phyloP scores from a whole-genome alignment of 768 basidiomycete species.

The Antrodiella citrinella region DNA sequence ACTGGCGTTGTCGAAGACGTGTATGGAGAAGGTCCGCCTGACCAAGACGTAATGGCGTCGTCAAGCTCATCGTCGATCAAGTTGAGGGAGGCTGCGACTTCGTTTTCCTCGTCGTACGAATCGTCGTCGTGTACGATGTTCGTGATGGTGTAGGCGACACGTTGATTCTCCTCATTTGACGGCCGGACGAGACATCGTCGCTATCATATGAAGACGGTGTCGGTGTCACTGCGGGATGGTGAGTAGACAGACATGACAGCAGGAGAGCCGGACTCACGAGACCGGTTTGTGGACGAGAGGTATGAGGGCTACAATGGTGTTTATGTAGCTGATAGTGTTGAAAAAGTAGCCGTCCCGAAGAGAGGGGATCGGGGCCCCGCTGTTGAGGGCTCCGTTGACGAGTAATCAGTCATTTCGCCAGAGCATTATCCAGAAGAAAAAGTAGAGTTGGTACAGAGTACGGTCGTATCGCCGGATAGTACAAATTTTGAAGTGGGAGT shows the following conservation, averaged over 20 bases:
- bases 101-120: constrained; percentile 35
- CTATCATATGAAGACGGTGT: constrained; percentile 37
- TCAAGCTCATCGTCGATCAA: constrained; percentile 62
- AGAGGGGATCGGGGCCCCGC: constrained; percentile 47
- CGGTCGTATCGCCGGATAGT: not conserved
- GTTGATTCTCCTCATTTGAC: constrained; percentile 42
- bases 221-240: constrained; percentile 30
- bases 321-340: constrained; percentile 41
- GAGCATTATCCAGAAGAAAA: not conserved
- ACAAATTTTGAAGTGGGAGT: not conserved
- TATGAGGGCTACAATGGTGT: constrained; percentile 54
- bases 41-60: no score
- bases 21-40: no score
- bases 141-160: constrained; percentile 43
- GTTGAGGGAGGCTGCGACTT: constrained; percentile 66
- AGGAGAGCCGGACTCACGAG: constrained; percentile 32
- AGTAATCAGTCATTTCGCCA: constrained; percentile 30
- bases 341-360: constrained; percentile 52
- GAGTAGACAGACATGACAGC: not conserved
- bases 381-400: constrained; percentile 19
- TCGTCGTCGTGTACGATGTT: constrained; percentile 47
- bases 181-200: constrained; percentile 37
- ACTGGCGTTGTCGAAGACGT: no score
- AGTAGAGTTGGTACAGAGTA: not conserved
- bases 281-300: constrained; percentile 46